phyloP scores from a whole-genome alignment of 2,329 filamentous ascomycete species.

The Zalaria obscura region DNA sequence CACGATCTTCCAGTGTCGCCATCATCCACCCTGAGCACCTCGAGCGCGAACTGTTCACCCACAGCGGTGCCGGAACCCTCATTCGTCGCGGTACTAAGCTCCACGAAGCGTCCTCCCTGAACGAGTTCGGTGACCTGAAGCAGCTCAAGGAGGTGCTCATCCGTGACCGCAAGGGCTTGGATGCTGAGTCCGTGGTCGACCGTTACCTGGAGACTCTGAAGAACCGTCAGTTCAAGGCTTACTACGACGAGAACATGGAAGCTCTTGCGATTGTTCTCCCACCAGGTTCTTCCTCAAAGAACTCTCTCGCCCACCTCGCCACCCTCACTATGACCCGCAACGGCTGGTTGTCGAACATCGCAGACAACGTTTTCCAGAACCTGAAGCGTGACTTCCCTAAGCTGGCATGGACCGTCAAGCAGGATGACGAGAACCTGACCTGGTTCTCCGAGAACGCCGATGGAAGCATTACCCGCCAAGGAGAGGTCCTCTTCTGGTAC shows the following conservation, averaged over 20 bases:
- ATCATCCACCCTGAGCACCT: conserved; percentile 95
- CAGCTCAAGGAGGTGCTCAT: conserved; percentile 73
- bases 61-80: conserved; percentile 84
- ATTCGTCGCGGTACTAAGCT: conserved; percentile 89
- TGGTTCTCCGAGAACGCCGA: conserved; percentile 99
- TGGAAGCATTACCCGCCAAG: conserved; percentile 65
- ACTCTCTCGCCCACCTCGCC: conserved; percentile 65
- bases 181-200: conserved; percentile 72
- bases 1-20: conserved; percentile 83
- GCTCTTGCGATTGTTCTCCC: conserved; percentile 81
- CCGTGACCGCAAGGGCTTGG: conserved; percentile 65
- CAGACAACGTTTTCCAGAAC: conserved; percentile 85
- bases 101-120: conserved; percentile 54
- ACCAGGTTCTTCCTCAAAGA: conserved; percentile 46
- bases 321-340: conserved; percentile 89
- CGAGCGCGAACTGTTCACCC: conserved; percentile 93
- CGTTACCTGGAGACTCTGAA: conserved; percentile 70
- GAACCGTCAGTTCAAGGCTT: conserved; percentile 72
- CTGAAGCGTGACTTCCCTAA: conserved; percentile 89
- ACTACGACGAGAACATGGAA: conserved; percentile 89
- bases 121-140: conserved; percentile 60
- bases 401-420: conserved; percentile 91
- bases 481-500: conserved; percentile 93
- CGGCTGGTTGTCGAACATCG: conserved; percentile 86
- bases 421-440: conserved; percentile 88